Base-by-base conservation (phyloP, 768 basidiomycete genomes). In the Sporobolomyces roseus region DNA sequence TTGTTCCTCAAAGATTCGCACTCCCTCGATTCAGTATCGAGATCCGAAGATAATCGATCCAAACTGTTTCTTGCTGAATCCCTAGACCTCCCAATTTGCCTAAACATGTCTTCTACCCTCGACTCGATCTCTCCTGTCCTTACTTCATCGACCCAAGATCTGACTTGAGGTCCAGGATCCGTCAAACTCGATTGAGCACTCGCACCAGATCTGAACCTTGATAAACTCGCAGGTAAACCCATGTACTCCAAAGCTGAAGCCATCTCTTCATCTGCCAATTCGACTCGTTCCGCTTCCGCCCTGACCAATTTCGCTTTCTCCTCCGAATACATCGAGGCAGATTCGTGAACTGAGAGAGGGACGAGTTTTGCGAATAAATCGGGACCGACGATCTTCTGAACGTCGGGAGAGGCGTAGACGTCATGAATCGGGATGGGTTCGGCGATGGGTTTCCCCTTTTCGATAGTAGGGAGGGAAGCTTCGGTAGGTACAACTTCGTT, bases 271-370 rank as follows among this genome's bases (percentile, higher is more conserved):
- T 96, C 92, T 0, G 88, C 87, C 29, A 85, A 81, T 70, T 97
- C 93, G 0, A 86, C 88, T 60, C 86, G 85, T 81, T 97, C 94
- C 12, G 88, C 89, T 78, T 98, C 93, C 8, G 82, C 85, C 46
- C 96, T 83, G 12, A 93, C 91, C 32, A 90, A 77, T 79, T 99
- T 98, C 27, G 94, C 96, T 81, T 98, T 98, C 80, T 99, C 96
- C 79, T 99, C 96, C 1, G 92, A 94, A 78, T 99, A 99, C 19
- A 99, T 87, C 66, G 88, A 90, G 19, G 94, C 94, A 71, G 89
- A 90, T 80, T 97, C 93, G 77, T 97, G 93, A 9, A 99, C 92
- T 74, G 89, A 89, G 50, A 99, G 81, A 17, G 96, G 96, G 38
- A 99, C 84, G 7, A 99, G 84, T 50, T 87, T 83, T 68, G 86